These are phyloP conservation scores for Pleurotus djamor DNA, from an alignment of 768 basidiomycete genomes.

Conservation along the genomic window DNA sequence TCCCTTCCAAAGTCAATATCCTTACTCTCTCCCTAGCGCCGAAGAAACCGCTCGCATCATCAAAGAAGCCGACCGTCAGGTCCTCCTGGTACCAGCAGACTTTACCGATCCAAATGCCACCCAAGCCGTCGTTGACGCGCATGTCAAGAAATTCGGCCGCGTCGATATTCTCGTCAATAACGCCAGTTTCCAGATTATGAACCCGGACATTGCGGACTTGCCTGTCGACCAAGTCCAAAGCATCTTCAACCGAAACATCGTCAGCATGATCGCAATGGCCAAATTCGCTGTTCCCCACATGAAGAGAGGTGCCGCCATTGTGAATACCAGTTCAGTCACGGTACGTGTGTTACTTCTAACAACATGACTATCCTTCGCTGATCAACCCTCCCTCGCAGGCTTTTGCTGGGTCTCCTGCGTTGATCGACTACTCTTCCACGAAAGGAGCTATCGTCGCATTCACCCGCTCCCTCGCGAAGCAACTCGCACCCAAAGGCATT, in stretches of 20 bases:
- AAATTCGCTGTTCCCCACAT: constrained; percentile 58
- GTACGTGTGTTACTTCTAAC: constrained; percentile 7
- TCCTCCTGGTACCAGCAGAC: constrained; percentile 34
- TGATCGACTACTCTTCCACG: constrained; percentile 52
- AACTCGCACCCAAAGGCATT: constrained; percentile 55
- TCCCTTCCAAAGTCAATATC: too few relatives aligned
- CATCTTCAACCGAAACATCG: constrained; percentile 56
- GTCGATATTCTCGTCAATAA: constrained; percentile 63
- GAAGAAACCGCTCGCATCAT: constrained; percentile 45
- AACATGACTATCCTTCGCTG: background rate
- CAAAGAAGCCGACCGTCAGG: constrained; percentile 34
- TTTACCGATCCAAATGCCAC: constrained; percentile 39
- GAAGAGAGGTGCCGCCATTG: constrained; percentile 54
- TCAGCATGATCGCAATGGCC: constrained; percentile 57
- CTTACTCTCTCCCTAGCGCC: constrained; percentile 25
- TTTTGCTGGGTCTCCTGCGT: constrained; percentile 10
- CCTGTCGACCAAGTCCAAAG: constrained; percentile 50
- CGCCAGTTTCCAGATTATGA: constrained; percentile 48
- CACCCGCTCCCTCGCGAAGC: constrained; percentile 50
- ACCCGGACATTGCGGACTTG: constrained; percentile 43
- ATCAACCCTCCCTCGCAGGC: constrained; percentile 9
- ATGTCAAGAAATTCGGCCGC: constrained; percentile 40
- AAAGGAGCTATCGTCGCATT: constrained; percentile 62
- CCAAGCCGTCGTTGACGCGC: constrained; percentile 43
- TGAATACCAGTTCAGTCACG: constrained; percentile 63